Conservation (phyloP, 345 rosid genomes). For the Gossypioides kirkii region DNA sequence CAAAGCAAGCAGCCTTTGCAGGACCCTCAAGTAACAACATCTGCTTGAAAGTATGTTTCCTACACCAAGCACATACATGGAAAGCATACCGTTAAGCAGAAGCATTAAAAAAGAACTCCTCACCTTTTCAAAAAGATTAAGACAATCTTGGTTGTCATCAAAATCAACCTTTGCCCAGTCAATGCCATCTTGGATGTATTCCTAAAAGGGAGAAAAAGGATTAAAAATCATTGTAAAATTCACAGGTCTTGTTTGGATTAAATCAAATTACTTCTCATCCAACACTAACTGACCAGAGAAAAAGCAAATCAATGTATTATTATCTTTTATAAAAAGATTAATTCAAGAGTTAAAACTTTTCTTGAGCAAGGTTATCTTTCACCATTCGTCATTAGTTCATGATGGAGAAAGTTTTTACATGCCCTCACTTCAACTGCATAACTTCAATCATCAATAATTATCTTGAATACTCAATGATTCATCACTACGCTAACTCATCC, state of each 20-base stretch:
- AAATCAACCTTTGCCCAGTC: constrained; percentile 97
- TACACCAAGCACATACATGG: neutral
- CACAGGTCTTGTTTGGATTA: neutral
- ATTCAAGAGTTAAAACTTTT: neutral
- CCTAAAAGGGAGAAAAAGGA: constrained; percentile 40
- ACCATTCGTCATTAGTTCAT: neutral
- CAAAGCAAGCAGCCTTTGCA: neutral
- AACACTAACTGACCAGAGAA: neutral
- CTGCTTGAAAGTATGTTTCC: neutral
- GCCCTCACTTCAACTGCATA: neutral
- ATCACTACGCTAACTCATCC: neutral
- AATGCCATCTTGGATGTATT: constrained; percentile 95
- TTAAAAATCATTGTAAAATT: neutral
- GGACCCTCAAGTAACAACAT: neutral
- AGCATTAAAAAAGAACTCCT: neutral
- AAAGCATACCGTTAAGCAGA: neutral
- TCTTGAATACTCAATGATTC: neutral
- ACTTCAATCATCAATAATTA: neutral
- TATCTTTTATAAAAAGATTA: neutral
- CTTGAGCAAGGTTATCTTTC: neutral
- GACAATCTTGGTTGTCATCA: constrained; percentile 97
- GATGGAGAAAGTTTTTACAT: neutral
- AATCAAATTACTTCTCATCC: neutral
- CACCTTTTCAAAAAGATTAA: constrained; percentile 98
- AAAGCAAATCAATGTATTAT: neutral